Conservation (phyloP, 2,329 filamentous ascomycete genomes). For the Camptophora hylomeconis region DNA sequence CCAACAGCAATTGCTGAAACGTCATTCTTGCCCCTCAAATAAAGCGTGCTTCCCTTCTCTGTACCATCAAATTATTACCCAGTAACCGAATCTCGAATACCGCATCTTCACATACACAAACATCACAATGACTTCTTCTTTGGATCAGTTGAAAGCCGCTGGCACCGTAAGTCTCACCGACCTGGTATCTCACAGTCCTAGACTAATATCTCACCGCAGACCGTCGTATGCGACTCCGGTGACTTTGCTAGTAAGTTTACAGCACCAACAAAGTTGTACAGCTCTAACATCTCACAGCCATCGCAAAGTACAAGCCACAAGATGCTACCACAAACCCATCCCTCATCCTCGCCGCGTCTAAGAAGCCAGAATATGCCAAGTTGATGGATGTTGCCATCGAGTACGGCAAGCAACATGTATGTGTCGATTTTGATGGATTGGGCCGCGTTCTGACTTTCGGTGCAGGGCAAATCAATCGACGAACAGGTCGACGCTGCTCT, state of each 20-base stretch:
- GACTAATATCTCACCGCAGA: too few relatives aligned
- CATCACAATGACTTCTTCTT: conserved; percentile 62
- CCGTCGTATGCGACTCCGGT: conserved; percentile 94
- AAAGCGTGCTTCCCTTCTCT: too few relatives aligned
- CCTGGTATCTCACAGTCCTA: conserved; percentile 6
- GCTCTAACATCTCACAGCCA: conserved; percentile 46
- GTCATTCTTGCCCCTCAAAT: too few relatives aligned
- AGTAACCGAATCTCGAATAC: too few relatives aligned
- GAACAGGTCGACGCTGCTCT: conserved; percentile 80
- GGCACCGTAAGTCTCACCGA: conserved; percentile 65
- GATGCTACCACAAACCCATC: conserved; percentile 99
- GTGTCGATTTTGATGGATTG: conserved; percentile 16
- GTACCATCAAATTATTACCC: too few relatives aligned
- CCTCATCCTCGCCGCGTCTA: conserved; percentile 92
- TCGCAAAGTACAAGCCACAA: conserved; percentile 99
- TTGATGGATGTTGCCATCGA: conserved; percentile 75
- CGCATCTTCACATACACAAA: conserved; percentile 1
- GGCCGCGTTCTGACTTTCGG: not conserved
- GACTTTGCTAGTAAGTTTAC: conserved; percentile 61
- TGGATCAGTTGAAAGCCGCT: conserved; percentile 92
- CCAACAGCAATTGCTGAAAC: too few relatives aligned
- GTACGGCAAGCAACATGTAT: conserved; percentile 68
- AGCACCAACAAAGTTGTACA: too few relatives aligned
- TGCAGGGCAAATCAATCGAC: conserved; percentile 49
- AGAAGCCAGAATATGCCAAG: conserved; percentile 92